A percentile compares a stretch with the other conserved stretches of the same genome.
These are phyloP conservation scores for Xylariomycetidae sp. DNA, from an alignment of 2,329 filamentous ascomycete species.

Conservation along the genomic window DNA sequence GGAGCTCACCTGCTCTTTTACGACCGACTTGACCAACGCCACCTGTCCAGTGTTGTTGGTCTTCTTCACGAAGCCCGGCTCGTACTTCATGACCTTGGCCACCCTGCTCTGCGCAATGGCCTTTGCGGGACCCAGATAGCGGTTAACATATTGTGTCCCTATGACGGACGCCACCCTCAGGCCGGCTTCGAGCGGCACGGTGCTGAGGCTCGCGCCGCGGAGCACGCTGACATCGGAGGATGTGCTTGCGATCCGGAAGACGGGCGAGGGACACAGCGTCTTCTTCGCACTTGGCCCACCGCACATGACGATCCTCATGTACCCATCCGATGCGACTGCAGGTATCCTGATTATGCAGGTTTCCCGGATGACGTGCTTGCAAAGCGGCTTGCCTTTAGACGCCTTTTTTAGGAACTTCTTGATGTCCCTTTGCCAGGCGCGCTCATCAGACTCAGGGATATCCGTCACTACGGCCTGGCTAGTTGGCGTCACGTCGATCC, in stretches of 20 bases:
- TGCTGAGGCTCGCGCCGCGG: slow-evolving; percentile 59
- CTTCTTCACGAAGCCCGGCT: slow-evolving; percentile 29
- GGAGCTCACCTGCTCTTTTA: slow-evolving; percentile 26
- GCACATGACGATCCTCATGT: slow-evolving; percentile 64
- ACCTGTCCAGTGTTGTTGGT: slow-evolving; percentile 38
- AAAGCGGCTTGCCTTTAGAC: slow-evolving; percentile 35
- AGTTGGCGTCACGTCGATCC: slow-evolving; percentile 65
- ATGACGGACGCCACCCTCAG: slow-evolving; percentile 51
- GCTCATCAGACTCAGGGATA: slow-evolving; percentile 53
- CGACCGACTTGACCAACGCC: slow-evolving; percentile 30
- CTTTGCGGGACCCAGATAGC: slow-evolving; percentile 37
- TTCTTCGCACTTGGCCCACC: slow-evolving; percentile 35
- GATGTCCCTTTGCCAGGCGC: slow-evolving; percentile 65
- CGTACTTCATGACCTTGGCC: slow-evolving; percentile 21
- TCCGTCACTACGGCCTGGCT: slow-evolving; percentile 41
- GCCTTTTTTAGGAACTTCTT: slow-evolving; percentile 57
- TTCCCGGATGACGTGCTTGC: slow-evolving; percentile 52
- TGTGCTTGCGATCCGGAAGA: slow-evolving; percentile 65
- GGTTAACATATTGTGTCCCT: slow-evolving; percentile 39
- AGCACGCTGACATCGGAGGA: slow-evolving; percentile 57
- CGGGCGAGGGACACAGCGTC: slow-evolving; percentile 60
- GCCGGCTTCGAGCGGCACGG: slow-evolving; percentile 62
- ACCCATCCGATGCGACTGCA: slow-evolving; percentile 58
- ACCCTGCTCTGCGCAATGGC: slow-evolving; percentile 38
- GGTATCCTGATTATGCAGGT: slow-evolving; percentile 63